Percentiles rank a stretch among this genome's conserved stretches.
Conservation (phyloP, 306 rosid genomes). For the Pyrus bretschneideri region DNA sequence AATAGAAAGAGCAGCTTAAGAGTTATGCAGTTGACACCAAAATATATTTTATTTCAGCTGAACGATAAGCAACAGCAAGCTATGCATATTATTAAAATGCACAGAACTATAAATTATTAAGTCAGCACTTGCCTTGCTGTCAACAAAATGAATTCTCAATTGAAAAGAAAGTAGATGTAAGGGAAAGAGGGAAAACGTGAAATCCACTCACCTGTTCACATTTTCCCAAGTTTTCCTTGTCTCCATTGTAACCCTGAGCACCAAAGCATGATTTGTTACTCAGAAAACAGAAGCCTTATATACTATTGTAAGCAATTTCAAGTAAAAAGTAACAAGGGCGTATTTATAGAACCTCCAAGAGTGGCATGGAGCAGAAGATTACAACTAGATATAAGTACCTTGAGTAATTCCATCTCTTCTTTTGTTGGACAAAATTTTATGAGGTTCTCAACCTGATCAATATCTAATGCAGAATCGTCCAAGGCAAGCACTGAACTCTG, state of each 20-base stretch:
- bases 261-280: conserved; percentile 21
- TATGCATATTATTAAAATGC: background rate
- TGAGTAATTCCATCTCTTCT: conserved; percentile 86
- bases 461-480: conserved; percentile 70
- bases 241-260: conserved; percentile 68
- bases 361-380: conserved; percentile 3
- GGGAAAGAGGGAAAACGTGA: background rate
- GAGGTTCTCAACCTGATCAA: conserved; percentile 93
- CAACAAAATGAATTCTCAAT: background rate
- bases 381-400: conserved; percentile 40
- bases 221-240: conserved; percentile 81
- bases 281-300: conserved; percentile 5
- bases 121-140: conserved; percentile 2
- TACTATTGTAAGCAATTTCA: background rate
- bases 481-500: conserved; percentile 73
- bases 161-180: background rate
- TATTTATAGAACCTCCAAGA: conserved; percentile 1
- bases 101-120: background rate
- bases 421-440: conserved; percentile 91
- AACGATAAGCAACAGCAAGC: background rate
- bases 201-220: conserved; percentile 66
- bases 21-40: background rate
- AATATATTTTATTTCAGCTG: background rate
- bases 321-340: background rate
- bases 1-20: background rate